Base-by-base conservation (phyloP, 768 basidiomycete genomes). In the Kwoniella newhampshirensis region DNA sequence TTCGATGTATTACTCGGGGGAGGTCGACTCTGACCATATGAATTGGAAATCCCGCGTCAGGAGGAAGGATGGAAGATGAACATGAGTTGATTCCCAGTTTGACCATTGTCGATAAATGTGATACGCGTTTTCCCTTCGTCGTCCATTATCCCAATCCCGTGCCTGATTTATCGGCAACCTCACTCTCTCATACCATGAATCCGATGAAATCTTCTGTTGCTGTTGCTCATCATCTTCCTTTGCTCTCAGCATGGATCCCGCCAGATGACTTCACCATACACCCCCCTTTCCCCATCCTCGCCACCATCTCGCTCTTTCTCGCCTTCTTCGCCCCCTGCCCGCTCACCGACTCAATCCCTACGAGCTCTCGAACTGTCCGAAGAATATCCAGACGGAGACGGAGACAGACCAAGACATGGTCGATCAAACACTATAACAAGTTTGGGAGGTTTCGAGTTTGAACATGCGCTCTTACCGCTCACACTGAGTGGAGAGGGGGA, bases 401-500 rank as follows among this genome's bases (percentile, higher is more conserved):
- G 21, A n/a, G n/a, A n/a, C 21, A 11, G 32, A 26, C 28, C 35
- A 28, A 27, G 50, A 41, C 45, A 50, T 32, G 57, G 57, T 25
- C 40, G 70, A 18, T 67, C 65, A 23, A 56, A 43, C 20, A 72
- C 70, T 2, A 51, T 69, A 2, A 67, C 66, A 2, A 66, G 62
- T 41, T 41, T 73, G 11, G 71, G 59, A n/a, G 68, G 66, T 6
- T 90, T 91, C 74, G 84, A 90, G 63, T 90, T 90, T 65, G 84
- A 87, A 71, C 81, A 81, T 43, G 86, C 88, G 62, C 77, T 91
- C 67, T 79, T 92, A 32, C 91, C 89, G 1, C 79, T 91, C 44
- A 87, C 83, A 58, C 80, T 84, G 9, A 91, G 87, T 70, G 75
- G 91, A 59, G 86, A 87, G 47, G 87, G 89, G 57, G 82, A 84